Evolutionary conservation across 305 asterid genomes (phyloP), one percentile per base, ranked within the genome.

Genomic region (Fraxinus latifolia): DNA sequence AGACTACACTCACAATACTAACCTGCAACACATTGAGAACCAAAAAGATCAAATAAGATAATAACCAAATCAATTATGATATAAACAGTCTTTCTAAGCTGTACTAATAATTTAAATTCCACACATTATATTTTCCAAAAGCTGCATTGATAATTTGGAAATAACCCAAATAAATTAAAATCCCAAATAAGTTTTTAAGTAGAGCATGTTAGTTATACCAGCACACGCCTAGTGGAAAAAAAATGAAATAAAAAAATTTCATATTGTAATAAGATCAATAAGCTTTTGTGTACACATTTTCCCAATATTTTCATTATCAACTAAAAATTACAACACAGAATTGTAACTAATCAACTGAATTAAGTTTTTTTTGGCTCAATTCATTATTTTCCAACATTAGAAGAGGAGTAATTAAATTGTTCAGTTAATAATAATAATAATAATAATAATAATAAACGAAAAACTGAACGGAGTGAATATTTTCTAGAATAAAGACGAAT

Each of bases 1-100:
- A 96, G 76, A 82, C 99, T 72, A 96, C 97, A 85, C 99, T 96
- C 83, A 96, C 98, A 82, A 88, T 83, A 87, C 99, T 94, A 85
- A 96, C 98, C 99, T 96, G 94, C 85, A 88, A 80, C 55, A n/a
- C 58, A n/a, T 79, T 25, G 19, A 80, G 74, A 53, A 75, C 50
- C 5, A 79, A 73, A 72, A 37, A 50, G 6, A 82, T 29, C 62
- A 74, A 8, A 78, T 68, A 83, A 67, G 82, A 68, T 32, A 79
- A 65, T 36, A 23, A 36, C 75, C 71, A 44, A 44, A 1, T 71
- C 14, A 12, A 34, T 14, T 14, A 23, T 71, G 29, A 55, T 60
- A 23, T 27, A 23, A 67, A 31, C 36, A 68, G 23, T 68, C 39
- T 68, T 27, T 68, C 74, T 3, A 29, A 68, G 76, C 50, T 73